phyloP scores from a whole-genome alignment of 2,329 filamentous ascomycete species.

The Ascochyta rabiei region DNA sequence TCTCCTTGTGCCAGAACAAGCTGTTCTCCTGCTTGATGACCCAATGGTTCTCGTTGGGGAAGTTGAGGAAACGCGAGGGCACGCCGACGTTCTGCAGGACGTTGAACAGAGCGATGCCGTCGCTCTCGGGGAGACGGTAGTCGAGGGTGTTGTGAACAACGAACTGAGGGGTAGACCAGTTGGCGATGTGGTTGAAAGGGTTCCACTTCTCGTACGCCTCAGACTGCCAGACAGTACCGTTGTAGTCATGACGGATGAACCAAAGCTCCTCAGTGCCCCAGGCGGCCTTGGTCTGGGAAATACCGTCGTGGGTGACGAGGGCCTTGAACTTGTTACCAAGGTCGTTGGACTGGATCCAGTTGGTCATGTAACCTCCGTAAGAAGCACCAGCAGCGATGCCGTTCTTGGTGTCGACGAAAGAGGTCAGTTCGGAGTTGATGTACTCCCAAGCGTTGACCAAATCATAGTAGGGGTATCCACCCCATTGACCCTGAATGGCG shows the following conservation, averaged over 20 bases:
- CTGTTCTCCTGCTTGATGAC: constrained; percentile 90
- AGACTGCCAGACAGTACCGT: constrained; percentile 42
- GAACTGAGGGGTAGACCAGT: constrained; percentile 87
- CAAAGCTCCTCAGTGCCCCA: constrained; percentile 58
- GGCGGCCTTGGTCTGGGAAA: constrained; percentile 65
- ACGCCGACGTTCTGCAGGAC: constrained; percentile 77
- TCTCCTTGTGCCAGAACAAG: constrained; percentile 79
- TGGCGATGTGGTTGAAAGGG: constrained; percentile 61
- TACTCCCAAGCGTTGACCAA: constrained; percentile 80
- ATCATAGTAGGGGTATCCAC: constrained; percentile 83
- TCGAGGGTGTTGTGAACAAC: constrained; percentile 91
- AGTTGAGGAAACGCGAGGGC: constrained; percentile 78
- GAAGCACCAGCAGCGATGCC: constrained; percentile 74
- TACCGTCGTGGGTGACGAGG: constrained; percentile 85
- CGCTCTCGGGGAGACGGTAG: constrained; percentile 83
- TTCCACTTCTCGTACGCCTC: constrained; percentile 62
- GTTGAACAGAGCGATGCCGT: constrained; percentile 85
- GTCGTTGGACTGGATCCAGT: constrained; percentile 89
- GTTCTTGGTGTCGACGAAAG: constrained; percentile 71
- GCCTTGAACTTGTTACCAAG: constrained; percentile 86
- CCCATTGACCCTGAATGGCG: constrained; percentile 81
- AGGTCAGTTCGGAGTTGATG: constrained; percentile 64
- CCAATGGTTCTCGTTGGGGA: constrained; percentile 81
- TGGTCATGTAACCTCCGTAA: constrained; percentile 55
- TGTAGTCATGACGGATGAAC: constrained; percentile 57